Evolutionary conservation across 805 yeast species (phyloP), one percentile per base, ranked within the genome.

Genomic region (Candida silvicultrix): DNA sequence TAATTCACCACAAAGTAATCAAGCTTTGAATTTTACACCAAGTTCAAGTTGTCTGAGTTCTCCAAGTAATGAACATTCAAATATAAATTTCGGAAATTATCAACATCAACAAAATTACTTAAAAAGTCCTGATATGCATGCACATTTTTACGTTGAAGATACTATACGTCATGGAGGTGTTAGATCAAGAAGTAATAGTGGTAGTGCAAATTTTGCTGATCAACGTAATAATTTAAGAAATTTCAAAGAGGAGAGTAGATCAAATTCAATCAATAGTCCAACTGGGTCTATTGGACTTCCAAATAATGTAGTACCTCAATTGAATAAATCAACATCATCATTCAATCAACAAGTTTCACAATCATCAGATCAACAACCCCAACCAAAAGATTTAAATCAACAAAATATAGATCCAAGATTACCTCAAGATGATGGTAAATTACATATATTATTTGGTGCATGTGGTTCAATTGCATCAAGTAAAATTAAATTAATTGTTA

Each of bases 391-490:
- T 14, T 21, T 11, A 48, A 50, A 36, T 59, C 52, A n/a, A 39
- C 11, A 20, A 12, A 78, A 78, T 53, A 67, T 78, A 40, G 90
- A 85, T 57, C 79, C 83, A 4, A 70, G 84, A 11, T 65, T 81
- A 49, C 84, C 85, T 3, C 78, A 84, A 63, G 95, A 89, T 60
- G 97, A 89, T 64, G 92, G 89, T 12, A 89, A 89, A 61, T 73
- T 87, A 49, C 97, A 89, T 66, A 81, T 89, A 36, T 69, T 89
- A 48, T 70, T 89, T 48, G 97, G 94, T 12, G 89, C 89, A 32
- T 88, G 96, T 28, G 97, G 97, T 3, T 83, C 94, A 4, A 82
- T 88, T 23, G 92, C 95, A 20, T 83, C 92, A 4, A 77, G 83
- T 49, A 88, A 89, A 63, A 80, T 89, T 41, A 88, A 89, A 25